Percentiles rank a stretch among this genome's conserved stretches.
Conservation (phyloP, 1,139 yeast genomes). For the Blastobotrys arbuscula region DNA sequence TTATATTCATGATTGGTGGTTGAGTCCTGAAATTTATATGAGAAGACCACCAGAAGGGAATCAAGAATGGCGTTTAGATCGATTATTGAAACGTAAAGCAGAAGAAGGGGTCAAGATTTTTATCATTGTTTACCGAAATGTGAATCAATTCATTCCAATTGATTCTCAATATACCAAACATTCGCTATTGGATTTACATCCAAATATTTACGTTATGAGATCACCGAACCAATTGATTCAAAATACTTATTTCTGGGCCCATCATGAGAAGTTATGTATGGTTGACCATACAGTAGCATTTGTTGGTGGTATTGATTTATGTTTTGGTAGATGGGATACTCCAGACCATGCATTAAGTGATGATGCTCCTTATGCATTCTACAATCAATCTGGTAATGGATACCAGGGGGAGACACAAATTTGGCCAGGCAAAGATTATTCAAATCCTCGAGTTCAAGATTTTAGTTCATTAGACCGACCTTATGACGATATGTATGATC, state of each 20-base stretch:
- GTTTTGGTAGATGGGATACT: conserved; percentile 94
- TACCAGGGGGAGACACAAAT: conserved; percentile 42
- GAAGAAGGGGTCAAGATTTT: conserved; percentile 92
- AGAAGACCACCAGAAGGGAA: conserved; percentile 94
- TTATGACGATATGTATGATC: conserved; percentile 86
- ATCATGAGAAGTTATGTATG: conserved; percentile 88
- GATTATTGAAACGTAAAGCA: conserved; percentile 83
- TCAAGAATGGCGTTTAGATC: conserved; percentile 88
- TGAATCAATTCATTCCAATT: conserved; percentile 87
- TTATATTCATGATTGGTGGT: conserved; percentile 98
- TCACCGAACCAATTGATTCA: conserved; percentile 95
- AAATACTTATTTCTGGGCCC: conserved; percentile 97
- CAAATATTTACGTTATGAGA: conserved; percentile 82
- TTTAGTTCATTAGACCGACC: conserved; percentile 78
- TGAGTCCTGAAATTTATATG: conserved; percentile 86
- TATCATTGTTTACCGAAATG: conserved; percentile 91
- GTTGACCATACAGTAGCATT: conserved; percentile 87
- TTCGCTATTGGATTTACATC: conserved; percentile 77
- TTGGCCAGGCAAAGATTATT: conserved; percentile 96
- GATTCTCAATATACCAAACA: conserved; percentile 95
- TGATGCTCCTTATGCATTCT: conserved; percentile 47
- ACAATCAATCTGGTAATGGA: conserved; percentile 18
- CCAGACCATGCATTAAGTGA: conserved; percentile 91
- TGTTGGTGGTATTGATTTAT: conserved; percentile 91
- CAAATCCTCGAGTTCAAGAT: conserved; percentile 90